phyloP scores from a whole-genome alignment of 192 early-diverging fungal species.

The Linderina pennispora region DNA sequence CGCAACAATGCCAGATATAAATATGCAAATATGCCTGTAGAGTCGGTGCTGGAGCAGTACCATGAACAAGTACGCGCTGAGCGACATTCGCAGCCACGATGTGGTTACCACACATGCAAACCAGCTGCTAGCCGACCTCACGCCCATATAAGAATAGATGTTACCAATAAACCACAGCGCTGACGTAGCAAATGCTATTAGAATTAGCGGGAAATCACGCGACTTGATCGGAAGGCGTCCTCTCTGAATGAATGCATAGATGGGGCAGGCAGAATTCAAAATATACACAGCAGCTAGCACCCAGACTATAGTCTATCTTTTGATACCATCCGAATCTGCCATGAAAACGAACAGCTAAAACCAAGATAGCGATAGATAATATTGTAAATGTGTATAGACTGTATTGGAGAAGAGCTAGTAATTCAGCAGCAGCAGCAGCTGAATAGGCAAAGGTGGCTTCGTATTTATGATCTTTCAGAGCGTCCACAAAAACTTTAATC shows the following conservation, averaged over 20 bases:
- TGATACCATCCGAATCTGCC: too few species aligned
- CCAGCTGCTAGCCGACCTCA: constrained; percentile 19
- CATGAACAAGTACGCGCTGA: constrained; percentile 26
- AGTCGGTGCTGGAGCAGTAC: constrained; percentile 26
- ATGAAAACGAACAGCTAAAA: background rate
- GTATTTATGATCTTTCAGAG: background rate
- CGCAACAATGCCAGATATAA: constrained; percentile 20
- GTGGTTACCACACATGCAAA: constrained; percentile 27
- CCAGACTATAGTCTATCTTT: too few species aligned
- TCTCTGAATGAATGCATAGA: constrained; percentile 27
- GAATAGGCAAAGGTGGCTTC: background rate
- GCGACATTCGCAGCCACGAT: constrained; percentile 35
- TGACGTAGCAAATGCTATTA: constrained; percentile 22
- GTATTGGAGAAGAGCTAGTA: background rate
- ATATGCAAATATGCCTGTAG: constrained; percentile 25
- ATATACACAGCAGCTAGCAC: background rate
- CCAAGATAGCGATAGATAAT: background rate
- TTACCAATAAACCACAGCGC: constrained; percentile 36
- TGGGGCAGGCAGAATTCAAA: constrained; percentile 13
- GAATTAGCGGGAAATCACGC: constrained; percentile 28
- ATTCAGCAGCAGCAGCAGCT: background rate
- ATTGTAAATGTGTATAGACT: too few species aligned
- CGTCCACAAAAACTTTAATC: background rate
- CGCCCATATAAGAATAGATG: constrained; percentile 5
- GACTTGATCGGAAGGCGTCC: constrained; percentile 26